These are phyloP conservation scores for Adansonia digitata DNA, from an alignment of 345 rosid species.

Conservation along the genomic window DNA sequence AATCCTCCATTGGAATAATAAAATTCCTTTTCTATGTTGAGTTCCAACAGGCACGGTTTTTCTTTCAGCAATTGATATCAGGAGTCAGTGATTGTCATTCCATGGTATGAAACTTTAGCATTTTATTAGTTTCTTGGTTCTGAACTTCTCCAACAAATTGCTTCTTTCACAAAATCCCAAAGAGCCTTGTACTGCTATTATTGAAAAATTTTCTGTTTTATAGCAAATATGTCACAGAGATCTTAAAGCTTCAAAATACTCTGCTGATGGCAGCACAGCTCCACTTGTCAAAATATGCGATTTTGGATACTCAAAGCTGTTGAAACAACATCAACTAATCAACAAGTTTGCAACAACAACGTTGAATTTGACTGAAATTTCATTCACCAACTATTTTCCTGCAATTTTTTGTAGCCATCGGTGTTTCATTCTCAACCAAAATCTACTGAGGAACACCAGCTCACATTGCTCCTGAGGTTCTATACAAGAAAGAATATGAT, in stretches of 20 bases:
- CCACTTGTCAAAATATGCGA: slow-evolving; percentile 70
- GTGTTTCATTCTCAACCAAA: slow-evolving; percentile 78
- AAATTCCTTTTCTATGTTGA: not conserved
- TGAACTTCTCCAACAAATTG: not conserved
- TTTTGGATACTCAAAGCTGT: slow-evolving; percentile 63
- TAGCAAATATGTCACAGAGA: slow-evolving; percentile 70
- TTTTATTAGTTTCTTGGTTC: not conserved
- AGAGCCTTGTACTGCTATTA: not conserved
- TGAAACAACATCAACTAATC: not conserved
- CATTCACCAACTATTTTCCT: not conserved
- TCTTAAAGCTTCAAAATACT: slow-evolving; percentile 72
- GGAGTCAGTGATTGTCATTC: slow-evolving; percentile 73
- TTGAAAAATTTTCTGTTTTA: not conserved
- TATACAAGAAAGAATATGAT: slow-evolving; percentile 51
- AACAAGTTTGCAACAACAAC: not conserved
- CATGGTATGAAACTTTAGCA: slow-evolving; percentile 37
- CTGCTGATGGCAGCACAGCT: slow-evolving; percentile 57
- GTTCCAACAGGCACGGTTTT: slow-evolving; percentile 57
- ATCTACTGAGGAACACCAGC: slow-evolving; percentile 73
- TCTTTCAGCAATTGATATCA: slow-evolving; percentile 74
- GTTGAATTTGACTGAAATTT: not conserved
- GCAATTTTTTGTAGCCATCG: slow-evolving; percentile 32
- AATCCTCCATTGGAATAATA: not conserved
- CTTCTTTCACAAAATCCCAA: not conserved
- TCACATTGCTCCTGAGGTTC: slow-evolving; percentile 66